phyloP scores from a whole-genome alignment of 2,329 filamentous ascomycete species.

The Penicillium sp. region DNA sequence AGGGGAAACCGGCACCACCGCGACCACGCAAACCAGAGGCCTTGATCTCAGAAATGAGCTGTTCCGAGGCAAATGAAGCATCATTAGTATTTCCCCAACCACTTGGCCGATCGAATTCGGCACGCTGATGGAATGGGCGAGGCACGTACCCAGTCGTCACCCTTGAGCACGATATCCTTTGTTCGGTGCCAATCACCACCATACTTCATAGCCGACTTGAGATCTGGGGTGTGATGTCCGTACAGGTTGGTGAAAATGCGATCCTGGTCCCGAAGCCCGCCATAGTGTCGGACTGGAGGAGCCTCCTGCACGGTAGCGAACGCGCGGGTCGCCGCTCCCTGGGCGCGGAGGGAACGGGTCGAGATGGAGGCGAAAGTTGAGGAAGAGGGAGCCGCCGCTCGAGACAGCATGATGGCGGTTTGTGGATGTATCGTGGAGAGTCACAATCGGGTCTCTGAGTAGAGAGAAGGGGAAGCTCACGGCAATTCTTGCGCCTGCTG shows the following conservation, averaged over 20 bases:
- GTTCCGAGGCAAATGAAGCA: constrained; percentile 5
- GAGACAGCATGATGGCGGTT: constrained; percentile 40
- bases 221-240: constrained; percentile 80
- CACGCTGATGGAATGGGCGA: constrained; percentile 4
- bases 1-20: constrained; percentile 96
- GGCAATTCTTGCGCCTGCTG: constrained; percentile 36
- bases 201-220: constrained; percentile 94
- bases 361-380: constrained; percentile 37
- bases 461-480: constrained; percentile 26
- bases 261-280: constrained; percentile 91
- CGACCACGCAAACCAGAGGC: constrained; percentile 89
- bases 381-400: constrained; percentile 41
- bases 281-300: constrained; percentile 60
- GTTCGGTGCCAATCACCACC: constrained; percentile 99
- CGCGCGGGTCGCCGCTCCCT: constrained; percentile 49
- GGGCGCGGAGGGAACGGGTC: constrained; percentile 38
- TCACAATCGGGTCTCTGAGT: constrained; percentile 21
- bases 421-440: constrained; percentile 30
- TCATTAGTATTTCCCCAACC: constrained; percentile 19
- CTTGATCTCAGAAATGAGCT: constrained; percentile 97
- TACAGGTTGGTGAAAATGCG: constrained; percentile 99
- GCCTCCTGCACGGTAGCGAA: constrained; percentile 75
- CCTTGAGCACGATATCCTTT: constrained; percentile 95
- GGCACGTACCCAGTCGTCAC: constrained; percentile 73
- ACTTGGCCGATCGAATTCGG: not conserved